Base-by-base conservation (phyloP, 345 rosid species). In the Syzygium grande region DNA sequence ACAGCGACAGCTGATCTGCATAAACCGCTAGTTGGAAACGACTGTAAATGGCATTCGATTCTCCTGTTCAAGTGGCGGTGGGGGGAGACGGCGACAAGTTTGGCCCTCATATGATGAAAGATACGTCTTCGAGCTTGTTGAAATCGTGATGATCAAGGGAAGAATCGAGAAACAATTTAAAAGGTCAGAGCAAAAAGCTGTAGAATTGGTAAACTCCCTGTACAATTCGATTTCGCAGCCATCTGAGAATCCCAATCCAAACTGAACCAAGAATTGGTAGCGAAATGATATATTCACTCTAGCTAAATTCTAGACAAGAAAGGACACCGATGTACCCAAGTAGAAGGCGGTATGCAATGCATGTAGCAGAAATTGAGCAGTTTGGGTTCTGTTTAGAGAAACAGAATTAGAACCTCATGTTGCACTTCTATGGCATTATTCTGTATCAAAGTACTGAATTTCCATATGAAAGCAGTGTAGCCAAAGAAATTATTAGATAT, bases 41-140 rank as follows among this genome's bases (percentile, higher is more conserved):
- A 87, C 88, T 30, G 86, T 80, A 12, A 11, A 84, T 21, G 52
- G 86, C 83, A 89, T 90, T 85, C 58, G 92, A 90, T 90, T 90
- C 92, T 87, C 51, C 77, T 6, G 3, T 17, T 7, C 89, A 87
- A 86, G 88, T 89, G 87, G 90, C 8, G 46, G 59, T 29, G 61
- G 59, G 61, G 59, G 86, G 46, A n/a, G 61, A 84, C 61, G 59
- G 46, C 1, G 59, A 84, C 59, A 52, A 73, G 27, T 43, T 73
- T 73, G 83, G 83, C 49, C 49, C 49, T 73, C 83, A 73, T 38
- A 9, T 25, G 61, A 84, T 84, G 46, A 9, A 16, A 52, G 61
- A 84, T 55, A 30, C 58, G 1, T 84, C 59, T 52, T 19, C 46
- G 21, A 38, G 49, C 49, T 19, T 19, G 49, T 38, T 38, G 83